Evolutionary conservation across 306 rosid species (phyloP), one percentile per base, ranked within the genome.

Genomic region (Alnus rubra): DNA sequence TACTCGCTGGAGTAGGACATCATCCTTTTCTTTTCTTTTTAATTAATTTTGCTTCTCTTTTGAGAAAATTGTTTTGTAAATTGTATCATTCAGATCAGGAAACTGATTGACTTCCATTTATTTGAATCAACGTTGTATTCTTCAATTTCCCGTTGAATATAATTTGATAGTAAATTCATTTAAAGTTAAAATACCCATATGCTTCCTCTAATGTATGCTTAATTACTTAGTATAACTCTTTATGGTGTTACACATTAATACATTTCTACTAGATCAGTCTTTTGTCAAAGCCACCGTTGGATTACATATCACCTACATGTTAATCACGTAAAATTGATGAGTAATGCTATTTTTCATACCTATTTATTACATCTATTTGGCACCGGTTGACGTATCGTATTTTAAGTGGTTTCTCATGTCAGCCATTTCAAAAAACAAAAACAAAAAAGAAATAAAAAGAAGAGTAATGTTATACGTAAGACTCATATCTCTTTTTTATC

Each of bases 31-130:
- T 12, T 10, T 49, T 49, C 1, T 3, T 48, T 12, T 51, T 73
- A 23, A 19, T 48, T 3, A 10, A 19, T 74, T 74, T 74, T 67
- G 47, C 62, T 42, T 44, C 69, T 77, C 75, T 74, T 65, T 75
- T 49, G 42, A 55, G 59, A 44, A 18, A 67, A 15, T 8, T 42
- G 30, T 31, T 62, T 62, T 62, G n/a, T 2, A 4, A 14, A 45
- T 39, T 55, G 39, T 68, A 30, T 48, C 54, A 68, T 74, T 51
- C 51, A 69, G 50, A 16, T 73, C 31, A 50, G 75, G 62, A 58
- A 59, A 55, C 44, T n/a, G 50, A 67, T 9, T 12, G 42, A 9
- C 9, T 58, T 31, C 51, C 56, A 19, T 74, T 62, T 65, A 19
- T 74, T 62, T 65, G 74, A 44, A 71, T 7, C 31, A 16, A 9